phyloP scores from a whole-genome alignment of 768 basidiomycete genomes.

The Psilocybe azurescens region DNA sequence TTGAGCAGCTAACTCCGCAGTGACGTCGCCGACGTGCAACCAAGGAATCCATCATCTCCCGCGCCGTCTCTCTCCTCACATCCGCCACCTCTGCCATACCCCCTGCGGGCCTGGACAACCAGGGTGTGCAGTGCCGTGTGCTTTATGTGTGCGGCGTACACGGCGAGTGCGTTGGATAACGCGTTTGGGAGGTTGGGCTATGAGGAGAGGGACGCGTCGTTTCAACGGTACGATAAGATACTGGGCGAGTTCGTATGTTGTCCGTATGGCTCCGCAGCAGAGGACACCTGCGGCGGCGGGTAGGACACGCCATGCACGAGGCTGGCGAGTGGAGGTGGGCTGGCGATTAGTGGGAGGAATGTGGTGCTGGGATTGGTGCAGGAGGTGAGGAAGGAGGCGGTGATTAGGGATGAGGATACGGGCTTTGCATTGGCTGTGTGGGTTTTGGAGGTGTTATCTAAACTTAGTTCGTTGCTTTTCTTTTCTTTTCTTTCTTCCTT shows the following conservation, averaged over 20 bases:
- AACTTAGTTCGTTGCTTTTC: constrained; percentile 85
- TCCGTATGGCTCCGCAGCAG: constrained; percentile 68
- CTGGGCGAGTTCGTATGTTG: constrained; percentile 89
- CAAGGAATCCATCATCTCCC: no score
- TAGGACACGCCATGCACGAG: constrained; percentile 44
- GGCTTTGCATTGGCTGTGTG: constrained; percentile 92
- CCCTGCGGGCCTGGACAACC: no score
- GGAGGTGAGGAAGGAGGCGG: constrained; percentile 76
- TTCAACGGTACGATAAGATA: constrained; percentile 92
- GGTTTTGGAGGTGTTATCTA: constrained; percentile 90
- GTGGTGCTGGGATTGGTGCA: constrained; percentile 74
- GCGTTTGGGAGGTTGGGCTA: constrained; percentile 88
- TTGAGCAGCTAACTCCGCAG: no score
- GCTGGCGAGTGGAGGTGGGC: constrained; percentile 59
- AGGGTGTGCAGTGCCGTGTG: no score
- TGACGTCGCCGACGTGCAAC: no score
- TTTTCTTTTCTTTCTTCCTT: background rate
- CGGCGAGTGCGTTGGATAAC: no score
- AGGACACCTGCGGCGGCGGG: constrained; percentile 36
- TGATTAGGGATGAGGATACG: constrained; percentile 73
- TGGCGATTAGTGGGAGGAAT: constrained; percentile 57
- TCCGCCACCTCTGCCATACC: no score
- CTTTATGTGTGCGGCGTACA: no score
- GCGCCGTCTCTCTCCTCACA: no score
- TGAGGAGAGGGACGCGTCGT: constrained; percentile 93